Evolutionary conservation across 2,329 filamentous ascomycete species (phyloP).

Genomic region (Cladosporium sp.): DNA sequence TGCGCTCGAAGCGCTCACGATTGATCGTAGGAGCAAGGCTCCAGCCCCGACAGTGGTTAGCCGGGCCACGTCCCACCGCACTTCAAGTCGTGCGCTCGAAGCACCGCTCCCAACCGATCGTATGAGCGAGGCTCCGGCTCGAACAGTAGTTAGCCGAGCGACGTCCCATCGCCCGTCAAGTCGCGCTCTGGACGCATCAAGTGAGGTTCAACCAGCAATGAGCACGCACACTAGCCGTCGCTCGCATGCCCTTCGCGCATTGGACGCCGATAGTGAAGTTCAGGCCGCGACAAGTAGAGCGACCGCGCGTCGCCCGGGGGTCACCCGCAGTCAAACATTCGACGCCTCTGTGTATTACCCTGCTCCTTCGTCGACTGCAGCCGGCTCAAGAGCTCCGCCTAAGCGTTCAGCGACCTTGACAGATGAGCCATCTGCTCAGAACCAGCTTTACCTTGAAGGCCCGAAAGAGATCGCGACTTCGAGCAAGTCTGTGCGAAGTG

Average conservation of each 20-base stretch:
- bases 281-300: conserved; percentile 28
- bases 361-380: conserved; percentile 8
- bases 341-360: conserved; percentile 30
- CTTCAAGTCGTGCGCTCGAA: conserved; percentile 4
- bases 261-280: conserved; percentile 28
- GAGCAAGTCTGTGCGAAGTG: conserved; percentile 19
- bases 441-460: conserved; percentile 10
- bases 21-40: conserved; percentile 22
- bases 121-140: conserved; percentile 19
- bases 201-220: not conserved
- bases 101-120: conserved; percentile 17
- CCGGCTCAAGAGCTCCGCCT: conserved; percentile 2
- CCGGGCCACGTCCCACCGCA: conserved; percentile 26
- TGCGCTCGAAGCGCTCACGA: not conserved
- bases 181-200: conserved; percentile 21
- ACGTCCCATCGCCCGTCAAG: conserved; percentile 24
- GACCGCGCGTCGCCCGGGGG: conserved; percentile 25
- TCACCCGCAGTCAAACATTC: conserved; percentile 29
- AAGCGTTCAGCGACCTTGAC: conserved; percentile 12
- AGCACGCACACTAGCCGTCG: conserved; percentile 28
- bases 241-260: conserved; percentile 19
- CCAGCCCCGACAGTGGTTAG: conserved; percentile 6
- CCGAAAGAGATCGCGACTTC: conserved; percentile 6
- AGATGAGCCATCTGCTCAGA: not conserved
- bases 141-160: conserved; percentile 22